phyloP scores from a whole-genome alignment of 148 eudicot species.

The Camellia japonica region DNA sequence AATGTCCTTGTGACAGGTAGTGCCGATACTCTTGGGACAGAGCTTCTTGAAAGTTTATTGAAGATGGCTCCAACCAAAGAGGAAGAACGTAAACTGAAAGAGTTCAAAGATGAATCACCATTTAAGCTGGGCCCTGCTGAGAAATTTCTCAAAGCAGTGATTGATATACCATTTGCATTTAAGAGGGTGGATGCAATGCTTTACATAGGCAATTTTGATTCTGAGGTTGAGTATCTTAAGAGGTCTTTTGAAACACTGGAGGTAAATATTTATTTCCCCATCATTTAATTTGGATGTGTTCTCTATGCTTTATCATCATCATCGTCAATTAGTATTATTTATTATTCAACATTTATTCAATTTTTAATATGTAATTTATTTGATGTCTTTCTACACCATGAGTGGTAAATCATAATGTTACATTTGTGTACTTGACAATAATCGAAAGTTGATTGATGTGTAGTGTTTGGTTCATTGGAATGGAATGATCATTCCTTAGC shows the following conservation, averaged over 20 bases:
- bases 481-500: too few species aligned
- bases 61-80: conserved; percentile 91
- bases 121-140: conserved; percentile 80
- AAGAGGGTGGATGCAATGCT: conserved; percentile 89
- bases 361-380: too few species aligned
- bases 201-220: conserved; percentile 75
- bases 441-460: too few species aligned
- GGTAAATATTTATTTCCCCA: conserved; percentile 35
- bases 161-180: conserved; percentile 81
- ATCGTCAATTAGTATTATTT: neutral
- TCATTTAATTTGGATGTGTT: neutral
- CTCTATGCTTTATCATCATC: neutral
- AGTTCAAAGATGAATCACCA: conserved; percentile 64
- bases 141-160: conserved; percentile 78
- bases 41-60: conserved; percentile 79
- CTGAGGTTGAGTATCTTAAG: conserved; percentile 77
- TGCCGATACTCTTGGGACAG: conserved; percentile 69
- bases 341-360: too few species aligned
- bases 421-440: too few species aligned
- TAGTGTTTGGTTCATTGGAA: too few species aligned
- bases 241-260: conserved; percentile 72
- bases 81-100: conserved; percentile 70
- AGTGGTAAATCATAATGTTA: too few species aligned
- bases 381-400: too few species aligned
- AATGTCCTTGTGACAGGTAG: conserved; percentile 42